Evolutionary conservation across 2,329 filamentous ascomycete genomes (phyloP).

Genomic region (Cladosporium cucumerinum): DNA sequence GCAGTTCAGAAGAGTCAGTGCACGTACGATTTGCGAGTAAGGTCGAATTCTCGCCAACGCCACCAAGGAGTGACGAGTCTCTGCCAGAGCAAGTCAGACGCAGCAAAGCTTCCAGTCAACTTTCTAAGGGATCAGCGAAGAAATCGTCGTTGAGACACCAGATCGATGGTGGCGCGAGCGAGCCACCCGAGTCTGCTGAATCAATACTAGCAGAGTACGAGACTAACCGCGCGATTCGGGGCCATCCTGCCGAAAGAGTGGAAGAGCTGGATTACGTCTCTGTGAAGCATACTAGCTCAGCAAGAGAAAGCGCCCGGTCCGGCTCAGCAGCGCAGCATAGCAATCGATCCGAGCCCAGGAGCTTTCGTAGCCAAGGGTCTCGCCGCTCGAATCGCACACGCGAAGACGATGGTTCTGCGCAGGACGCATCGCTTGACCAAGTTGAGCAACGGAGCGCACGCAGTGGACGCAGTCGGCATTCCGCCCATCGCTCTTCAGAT

Average conservation of each 20-base stretch:
- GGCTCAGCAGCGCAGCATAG: neutral
- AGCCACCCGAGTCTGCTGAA: constrained; percentile 19
- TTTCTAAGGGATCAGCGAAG: neutral
- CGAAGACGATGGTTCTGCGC: neutral
- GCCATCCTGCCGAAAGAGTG: constrained; percentile 15
- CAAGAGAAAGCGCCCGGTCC: neutral
- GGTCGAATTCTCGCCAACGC: constrained; percentile 33
- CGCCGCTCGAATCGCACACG: neutral
- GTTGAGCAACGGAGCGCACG: constrained; percentile 8
- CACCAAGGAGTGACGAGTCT: constrained; percentile 31
- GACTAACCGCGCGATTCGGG: constrained; percentile 15
- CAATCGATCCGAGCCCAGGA: neutral
- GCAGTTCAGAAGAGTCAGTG: constrained; percentile 20
- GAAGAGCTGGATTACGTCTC: constrained; percentile 15
- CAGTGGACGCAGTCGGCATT: neutral
- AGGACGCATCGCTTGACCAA: constrained; percentile 1
- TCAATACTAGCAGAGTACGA: constrained; percentile 25
- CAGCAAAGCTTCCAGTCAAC: neutral
- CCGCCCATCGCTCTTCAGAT: constrained; percentile 1
- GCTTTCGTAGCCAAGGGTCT: neutral
- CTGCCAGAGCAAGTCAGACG: neutral
- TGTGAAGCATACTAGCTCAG: constrained; percentile 10
- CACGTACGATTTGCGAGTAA: constrained; percentile 33
- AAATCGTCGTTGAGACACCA: constrained; percentile 6
- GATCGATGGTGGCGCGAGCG: constrained; percentile 11